phyloP scores from a whole-genome alignment of 371 early-diverging fungal species.

The Globomyces sp. region DNA sequence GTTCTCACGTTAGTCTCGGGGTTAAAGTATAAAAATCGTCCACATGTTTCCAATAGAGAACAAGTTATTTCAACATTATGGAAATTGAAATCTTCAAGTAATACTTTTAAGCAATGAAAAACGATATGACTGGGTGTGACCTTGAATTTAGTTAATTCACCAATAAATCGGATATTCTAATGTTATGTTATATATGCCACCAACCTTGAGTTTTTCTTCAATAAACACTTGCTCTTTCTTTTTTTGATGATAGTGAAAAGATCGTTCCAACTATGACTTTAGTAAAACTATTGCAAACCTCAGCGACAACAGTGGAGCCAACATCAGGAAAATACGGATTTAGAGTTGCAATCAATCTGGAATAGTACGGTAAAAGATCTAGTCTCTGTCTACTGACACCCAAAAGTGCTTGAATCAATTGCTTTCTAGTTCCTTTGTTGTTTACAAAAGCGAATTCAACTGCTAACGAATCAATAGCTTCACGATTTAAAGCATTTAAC shows the following conservation, averaged over 20 bases:
- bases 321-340: slow-evolving; percentile 85
- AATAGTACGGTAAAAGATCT: slow-evolving; percentile 88
- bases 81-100: slow-evolving; percentile 78
- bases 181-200: not conserved
- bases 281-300: slow-evolving; percentile 25
- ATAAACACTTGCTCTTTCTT: slow-evolving; percentile 68
- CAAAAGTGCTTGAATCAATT: slow-evolving; percentile 65
- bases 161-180: slow-evolving; percentile 78
- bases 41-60: slow-evolving; percentile 84
- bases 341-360: slow-evolving; percentile 85
- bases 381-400: slow-evolving; percentile 78
- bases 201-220: slow-evolving; percentile 72
- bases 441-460: slow-evolving; percentile 92
- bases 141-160: slow-evolving; percentile 90
- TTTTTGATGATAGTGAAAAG: slow-evolving; percentile 69
- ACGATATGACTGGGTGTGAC: slow-evolving; percentile 77
- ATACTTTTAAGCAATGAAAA: slow-evolving; percentile 77
- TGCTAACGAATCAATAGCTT: slow-evolving; percentile 81
- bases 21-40: slow-evolving; percentile 77
- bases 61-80: slow-evolving; percentile 85
- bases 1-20: slow-evolving; percentile 69
- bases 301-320: slow-evolving; percentile 64
- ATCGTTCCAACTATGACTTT: slow-evolving; percentile 60
- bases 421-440: slow-evolving; percentile 72
- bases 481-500: slow-evolving; percentile 76